phyloP scores from a whole-genome alignment of 345 rosid genomes.

The Sonneratia caseolaris region DNA sequence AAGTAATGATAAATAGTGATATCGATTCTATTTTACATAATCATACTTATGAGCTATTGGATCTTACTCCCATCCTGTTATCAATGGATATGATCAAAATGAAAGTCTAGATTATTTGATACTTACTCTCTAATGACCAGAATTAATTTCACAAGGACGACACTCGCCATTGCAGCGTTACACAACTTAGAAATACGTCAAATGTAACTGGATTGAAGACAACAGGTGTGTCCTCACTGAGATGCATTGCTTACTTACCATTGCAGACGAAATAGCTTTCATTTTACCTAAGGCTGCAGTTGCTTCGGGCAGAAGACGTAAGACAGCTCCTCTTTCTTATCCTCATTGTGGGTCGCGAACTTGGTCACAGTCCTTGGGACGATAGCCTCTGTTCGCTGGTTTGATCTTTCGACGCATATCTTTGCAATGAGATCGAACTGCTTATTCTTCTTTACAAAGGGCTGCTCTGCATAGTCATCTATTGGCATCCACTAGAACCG shows the following conservation, averaged over 20 bases:
- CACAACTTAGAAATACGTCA: too few relatives aligned
- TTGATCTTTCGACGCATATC: constrained; percentile 43
- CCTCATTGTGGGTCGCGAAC: constrained; percentile 11
- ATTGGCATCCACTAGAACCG: constrained; percentile 57
- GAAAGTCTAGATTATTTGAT: too few relatives aligned
- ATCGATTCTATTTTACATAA: too few relatives aligned
- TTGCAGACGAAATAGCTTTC: neutral
- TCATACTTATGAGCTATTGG: too few relatives aligned
- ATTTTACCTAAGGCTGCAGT: neutral
- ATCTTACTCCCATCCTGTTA: too few relatives aligned
- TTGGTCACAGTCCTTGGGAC: constrained; percentile 16
- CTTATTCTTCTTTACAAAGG: constrained; percentile 27
- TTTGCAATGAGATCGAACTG: constrained; percentile 38
- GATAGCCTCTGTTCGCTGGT: constrained; percentile 37
- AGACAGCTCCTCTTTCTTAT: constrained; percentile 27
- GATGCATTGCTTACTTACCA: neutral
- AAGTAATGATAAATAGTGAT: too few relatives aligned
- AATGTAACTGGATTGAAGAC: too few relatives aligned
- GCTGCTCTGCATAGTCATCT: constrained; percentile 51
- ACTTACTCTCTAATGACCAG: too few relatives aligned
- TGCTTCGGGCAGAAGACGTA: constrained; percentile 40
- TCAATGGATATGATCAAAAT: too few relatives aligned
- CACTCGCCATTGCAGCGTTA: too few relatives aligned
- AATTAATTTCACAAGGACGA: too few relatives aligned
- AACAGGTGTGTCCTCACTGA: neutral